phyloP scores from a whole-genome alignment of 768 basidiomycete genomes.

The Favolaschia claudopus region DNA sequence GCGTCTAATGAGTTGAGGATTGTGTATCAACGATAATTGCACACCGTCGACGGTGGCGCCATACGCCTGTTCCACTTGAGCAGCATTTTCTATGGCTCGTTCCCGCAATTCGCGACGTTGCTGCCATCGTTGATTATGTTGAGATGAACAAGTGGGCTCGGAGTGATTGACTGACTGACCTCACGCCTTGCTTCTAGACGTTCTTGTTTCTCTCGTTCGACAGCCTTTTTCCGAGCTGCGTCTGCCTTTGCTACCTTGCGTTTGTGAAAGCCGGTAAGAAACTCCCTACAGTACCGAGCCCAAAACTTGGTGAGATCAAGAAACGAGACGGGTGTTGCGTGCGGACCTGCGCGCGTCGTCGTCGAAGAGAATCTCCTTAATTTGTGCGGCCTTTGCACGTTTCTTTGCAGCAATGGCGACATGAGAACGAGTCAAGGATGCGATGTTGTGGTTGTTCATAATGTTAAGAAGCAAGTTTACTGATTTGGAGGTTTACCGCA shows the following conservation, averaged over 20 bases:
- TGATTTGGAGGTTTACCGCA: neutral
- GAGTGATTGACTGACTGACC: conserved; percentile 55
- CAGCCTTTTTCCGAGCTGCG: conserved; percentile 73
- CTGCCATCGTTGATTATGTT: conserved; percentile 48
- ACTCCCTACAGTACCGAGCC: conserved; percentile 64
- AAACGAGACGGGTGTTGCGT: neutral
- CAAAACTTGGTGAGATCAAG: conserved; percentile 26
- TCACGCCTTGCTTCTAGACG: conserved; percentile 78
- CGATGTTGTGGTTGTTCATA: conserved; percentile 45
- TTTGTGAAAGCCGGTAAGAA: conserved; percentile 93
- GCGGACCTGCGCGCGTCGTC: conserved; percentile 81
- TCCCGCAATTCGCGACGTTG: conserved; percentile 81
- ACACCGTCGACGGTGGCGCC: conserved; percentile 54
- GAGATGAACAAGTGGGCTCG: conserved; percentile 23
- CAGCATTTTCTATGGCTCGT: conserved; percentile 80
- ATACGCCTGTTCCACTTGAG: conserved; percentile 78
- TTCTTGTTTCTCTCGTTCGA: conserved; percentile 79
- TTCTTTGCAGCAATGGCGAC: conserved; percentile 71
- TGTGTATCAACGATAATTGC: conserved; percentile 15
- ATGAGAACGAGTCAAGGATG: conserved; percentile 69
- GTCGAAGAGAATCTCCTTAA: conserved; percentile 87
- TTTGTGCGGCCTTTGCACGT: conserved; percentile 67
- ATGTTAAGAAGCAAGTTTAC: neutral
- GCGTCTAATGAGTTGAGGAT: conserved; percentile 13
- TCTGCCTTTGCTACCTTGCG: conserved; percentile 88